Conservation (phyloP, 768 basidiomycete species). For the Mycena galericulata region DNA sequence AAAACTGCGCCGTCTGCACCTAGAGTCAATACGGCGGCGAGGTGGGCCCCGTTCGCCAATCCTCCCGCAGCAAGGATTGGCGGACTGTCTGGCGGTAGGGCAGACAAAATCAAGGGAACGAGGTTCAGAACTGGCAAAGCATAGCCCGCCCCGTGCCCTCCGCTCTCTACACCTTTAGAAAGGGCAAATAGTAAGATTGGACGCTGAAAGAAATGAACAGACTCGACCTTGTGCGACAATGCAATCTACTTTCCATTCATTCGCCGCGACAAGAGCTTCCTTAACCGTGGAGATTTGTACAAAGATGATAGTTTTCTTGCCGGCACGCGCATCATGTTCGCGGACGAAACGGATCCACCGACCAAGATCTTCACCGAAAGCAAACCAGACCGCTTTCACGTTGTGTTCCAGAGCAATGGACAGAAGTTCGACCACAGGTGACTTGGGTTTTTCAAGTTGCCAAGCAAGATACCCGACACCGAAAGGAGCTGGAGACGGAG, state of each 20-base stretch:
- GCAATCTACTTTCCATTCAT: slow-evolving; percentile 79
- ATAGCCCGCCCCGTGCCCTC: slow-evolving; percentile 75
- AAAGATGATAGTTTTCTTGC: slow-evolving; percentile 66
- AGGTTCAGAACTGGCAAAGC: slow-evolving; percentile 73
- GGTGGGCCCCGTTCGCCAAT: slow-evolving; percentile 69
- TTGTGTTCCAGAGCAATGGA: slow-evolving; percentile 62
- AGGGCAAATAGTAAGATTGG: slow-evolving; percentile 10
- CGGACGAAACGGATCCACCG: slow-evolving; percentile 74
- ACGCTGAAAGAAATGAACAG: slow-evolving; percentile 3
- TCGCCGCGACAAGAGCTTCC: slow-evolving; percentile 69
- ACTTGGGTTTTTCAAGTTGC: slow-evolving; percentile 67
- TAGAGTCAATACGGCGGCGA: slow-evolving; percentile 72
- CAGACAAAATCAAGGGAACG: slow-evolving; percentile 64
- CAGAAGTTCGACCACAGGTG: slow-evolving; percentile 56
- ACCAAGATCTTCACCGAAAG: slow-evolving; percentile 71
- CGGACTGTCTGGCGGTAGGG: slow-evolving; percentile 55
- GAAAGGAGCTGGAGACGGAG: slow-evolving; percentile 59
- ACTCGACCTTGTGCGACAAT: slow-evolving; percentile 81
- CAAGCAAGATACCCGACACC: slow-evolving; percentile 84
- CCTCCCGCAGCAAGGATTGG: slow-evolving; percentile 84
- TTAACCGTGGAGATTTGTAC: slow-evolving; percentile 72
- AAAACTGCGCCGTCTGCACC: slow-evolving; percentile 77
- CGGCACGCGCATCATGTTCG: slow-evolving; percentile 57
- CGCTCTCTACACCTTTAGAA: slow-evolving; percentile 76
- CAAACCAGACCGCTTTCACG: slow-evolving; percentile 79